Conservation (phyloP, 768 basidiomycete genomes). For the Leccinum variicolor region DNA sequence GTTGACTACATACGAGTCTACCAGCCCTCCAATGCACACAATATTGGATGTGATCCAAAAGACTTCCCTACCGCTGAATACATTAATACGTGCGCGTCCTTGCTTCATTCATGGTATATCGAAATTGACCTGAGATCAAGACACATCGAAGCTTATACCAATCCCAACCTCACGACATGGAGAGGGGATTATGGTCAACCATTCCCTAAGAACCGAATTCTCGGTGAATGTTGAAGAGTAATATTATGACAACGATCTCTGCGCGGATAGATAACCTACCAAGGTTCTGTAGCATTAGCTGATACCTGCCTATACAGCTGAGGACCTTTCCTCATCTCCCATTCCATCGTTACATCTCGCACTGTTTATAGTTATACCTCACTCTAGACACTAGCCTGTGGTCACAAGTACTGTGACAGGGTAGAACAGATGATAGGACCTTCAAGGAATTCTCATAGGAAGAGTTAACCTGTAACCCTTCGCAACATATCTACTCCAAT, state of each 20-base stretch:
- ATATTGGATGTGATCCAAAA: constrained; percentile 71
- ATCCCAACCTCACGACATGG: constrained; percentile 49
- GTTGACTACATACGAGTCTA: constrained; percentile 70
- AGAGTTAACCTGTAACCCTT: background rate
- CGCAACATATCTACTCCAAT: background rate
- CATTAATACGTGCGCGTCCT: constrained; percentile 51
- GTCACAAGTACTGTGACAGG: no score
- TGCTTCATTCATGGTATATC: background rate
- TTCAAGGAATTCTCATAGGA: background rate
- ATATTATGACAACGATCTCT: background rate
- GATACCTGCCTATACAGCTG: background rate
- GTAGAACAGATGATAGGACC: background rate
- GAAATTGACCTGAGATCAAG: constrained; percentile 29
- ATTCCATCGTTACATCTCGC: background rate
- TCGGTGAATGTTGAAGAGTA: constrained; percentile 37
- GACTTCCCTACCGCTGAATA: constrained; percentile 69
- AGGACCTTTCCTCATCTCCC: background rate
- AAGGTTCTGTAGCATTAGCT: background rate
- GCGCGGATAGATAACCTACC: background rate
- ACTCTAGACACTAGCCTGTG: background rate
- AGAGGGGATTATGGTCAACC: constrained; percentile 40
- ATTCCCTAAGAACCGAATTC: constrained; percentile 50
- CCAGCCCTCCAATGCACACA: constrained; percentile 56
- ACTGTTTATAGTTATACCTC: background rate
- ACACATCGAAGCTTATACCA: constrained; percentile 67